A percentile compares a stretch with the other conserved stretches of the same genome.
Conservation (phyloP, 139 green algal genomes). For the Ettlia oleoabundans region DNA sequence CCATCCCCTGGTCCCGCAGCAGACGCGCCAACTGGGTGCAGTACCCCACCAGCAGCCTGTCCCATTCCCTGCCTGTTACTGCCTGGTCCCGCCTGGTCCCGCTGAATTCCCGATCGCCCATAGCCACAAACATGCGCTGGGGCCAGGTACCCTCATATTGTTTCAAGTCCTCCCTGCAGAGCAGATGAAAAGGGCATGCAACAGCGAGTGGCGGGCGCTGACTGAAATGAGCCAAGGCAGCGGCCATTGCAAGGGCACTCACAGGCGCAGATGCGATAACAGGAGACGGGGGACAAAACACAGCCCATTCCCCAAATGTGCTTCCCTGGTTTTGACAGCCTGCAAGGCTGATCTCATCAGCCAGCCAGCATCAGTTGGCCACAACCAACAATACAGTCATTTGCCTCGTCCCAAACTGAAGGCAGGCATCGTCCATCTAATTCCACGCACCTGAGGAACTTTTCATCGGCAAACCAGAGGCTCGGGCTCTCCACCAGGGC, state of each 20-base stretch:
- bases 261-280: too few species aligned
- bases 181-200: too few species aligned
- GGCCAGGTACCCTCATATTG: slow-evolving; percentile 41
- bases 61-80: too few species aligned
- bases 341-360: too few species aligned
- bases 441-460: slow-evolving; percentile 33
- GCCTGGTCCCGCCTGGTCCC: background rate
- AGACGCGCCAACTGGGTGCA: background rate
- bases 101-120: slow-evolving; percentile 40
- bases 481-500: slow-evolving; percentile 58
- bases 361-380: too few species aligned
- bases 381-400: background rate
- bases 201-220: too few species aligned
- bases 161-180: slow-evolving; percentile 33
- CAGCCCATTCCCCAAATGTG: too few species aligned
- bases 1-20: slow-evolving; percentile 24
- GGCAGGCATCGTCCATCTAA: background rate
- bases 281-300: too few species aligned
- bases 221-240: too few species aligned
- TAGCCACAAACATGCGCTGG: slow-evolving; percentile 46
- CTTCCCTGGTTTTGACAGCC: too few species aligned
- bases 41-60: slow-evolving; percentile 29
- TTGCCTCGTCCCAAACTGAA: background rate
- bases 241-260: too few species aligned
- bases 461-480: slow-evolving; percentile 55